Base-by-base conservation (phyloP, 1,284 basidiomycete species). In the Leccinum griseonigrum region DNA sequence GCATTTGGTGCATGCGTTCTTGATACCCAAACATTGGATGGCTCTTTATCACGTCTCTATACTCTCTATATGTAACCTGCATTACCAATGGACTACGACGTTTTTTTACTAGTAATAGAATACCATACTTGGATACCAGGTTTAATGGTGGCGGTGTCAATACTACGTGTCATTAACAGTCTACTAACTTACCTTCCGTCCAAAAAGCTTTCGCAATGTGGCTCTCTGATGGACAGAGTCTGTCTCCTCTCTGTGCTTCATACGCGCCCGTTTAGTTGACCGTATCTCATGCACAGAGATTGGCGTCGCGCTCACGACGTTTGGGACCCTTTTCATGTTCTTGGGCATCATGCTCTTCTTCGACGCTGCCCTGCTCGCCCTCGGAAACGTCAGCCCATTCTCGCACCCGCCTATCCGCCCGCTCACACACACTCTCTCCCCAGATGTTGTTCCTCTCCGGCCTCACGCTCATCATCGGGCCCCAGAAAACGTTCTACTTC, bases 401-500 rank as follows among this genome's bases (percentile, higher is more conserved):
- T 54, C 52, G 7, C 34, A 29, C 53, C 56, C 56, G n/a, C 31
- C 26, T 14, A 9, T 61, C 46, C 31, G 57, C 2, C 38, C 31
- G 56, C 50, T 62, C 46, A 62, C 53, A 4, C 38, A 14, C 50
- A 62, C 53, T 4, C 38, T n/a, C 50, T 43, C 14, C 43, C 29
- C 75, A 97, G 94, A 84, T 98, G 69, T 85, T 98, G 65, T 98
- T 98, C 81, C 78, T 98, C 40, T 87, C 91, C 2, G 95, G 95
- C 48, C 81, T 98, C 57, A 95, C 94, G 8, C 84, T 97, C 66
- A 96, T 98, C 77, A 98, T 98, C 69, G 95, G 95, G 6, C 94
- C 94, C 5, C 90, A 91, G 71, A 97, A 97, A 81, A 98, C 96
- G 2, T 95, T 98, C 77, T 94, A 95, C 79, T 99, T 99, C 81